Percentiles rank a stretch among this genome's conserved stretches.
Evolutionary conservation across 768 basidiomycete genomes (phyloP).

Genomic region (Suillus subluteus): DNA sequence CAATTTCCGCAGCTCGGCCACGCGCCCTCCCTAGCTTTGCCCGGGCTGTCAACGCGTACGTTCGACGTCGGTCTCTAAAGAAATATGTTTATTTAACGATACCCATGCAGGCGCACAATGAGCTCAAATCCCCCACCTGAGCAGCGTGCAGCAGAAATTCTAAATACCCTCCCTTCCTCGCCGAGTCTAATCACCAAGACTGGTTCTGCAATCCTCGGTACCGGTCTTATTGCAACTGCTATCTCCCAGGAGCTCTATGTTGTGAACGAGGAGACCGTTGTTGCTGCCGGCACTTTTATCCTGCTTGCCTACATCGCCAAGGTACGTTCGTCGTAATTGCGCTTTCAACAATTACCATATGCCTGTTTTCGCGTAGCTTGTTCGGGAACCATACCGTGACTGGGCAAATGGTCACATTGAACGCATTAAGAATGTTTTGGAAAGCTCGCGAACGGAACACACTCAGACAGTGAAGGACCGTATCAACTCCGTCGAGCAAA

Average conservation of each 20-base stretch:
- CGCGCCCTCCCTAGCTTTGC: constrained; percentile 52
- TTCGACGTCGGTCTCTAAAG: constrained; percentile 18
- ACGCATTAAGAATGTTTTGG: constrained; percentile 80
- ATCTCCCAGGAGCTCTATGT: constrained; percentile 98
- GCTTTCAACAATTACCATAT: constrained; percentile 13
- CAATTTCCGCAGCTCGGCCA: constrained; percentile 50
- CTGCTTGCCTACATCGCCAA: constrained; percentile 83
- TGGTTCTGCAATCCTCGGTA: constrained; percentile 88
- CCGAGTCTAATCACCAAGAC: constrained; percentile 94
- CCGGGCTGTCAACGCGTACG: constrained; percentile 52
- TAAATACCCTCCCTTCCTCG: constrained; percentile 85
- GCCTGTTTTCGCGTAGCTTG: constrained; percentile 48
- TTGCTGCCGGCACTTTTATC: constrained; percentile 82
- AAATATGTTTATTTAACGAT: constrained; percentile 14
- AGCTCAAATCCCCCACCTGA: constrained; percentile 73
- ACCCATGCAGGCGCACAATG: constrained; percentile 60
- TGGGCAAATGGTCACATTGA: constrained; percentile 92
- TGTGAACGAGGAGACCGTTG: constrained; percentile 93
- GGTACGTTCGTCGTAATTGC: constrained; percentile 45
- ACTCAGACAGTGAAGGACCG: constrained; percentile 92
- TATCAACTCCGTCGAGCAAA: constrained; percentile 87
- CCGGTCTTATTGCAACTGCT: constrained; percentile 85
- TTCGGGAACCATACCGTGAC: constrained; percentile 85
- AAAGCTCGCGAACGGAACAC: constrained; percentile 84
- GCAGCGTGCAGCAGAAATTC: constrained; percentile 87